phyloP scores from a whole-genome alignment of 2,329 filamentous ascomycete genomes.

The Neophaeococcomyces aloes region DNA sequence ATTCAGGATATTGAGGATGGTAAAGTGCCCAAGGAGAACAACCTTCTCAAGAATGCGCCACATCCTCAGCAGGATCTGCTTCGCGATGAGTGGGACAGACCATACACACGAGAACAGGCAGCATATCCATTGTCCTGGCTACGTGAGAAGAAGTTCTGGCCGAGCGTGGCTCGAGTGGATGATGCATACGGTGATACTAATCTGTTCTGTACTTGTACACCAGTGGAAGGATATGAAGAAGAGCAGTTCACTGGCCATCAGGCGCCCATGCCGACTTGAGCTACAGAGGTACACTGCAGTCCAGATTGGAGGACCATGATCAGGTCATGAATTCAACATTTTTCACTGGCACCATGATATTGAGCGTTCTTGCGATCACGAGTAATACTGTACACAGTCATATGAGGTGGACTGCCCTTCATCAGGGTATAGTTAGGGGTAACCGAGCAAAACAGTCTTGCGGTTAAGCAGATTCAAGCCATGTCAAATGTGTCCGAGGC shows the following conservation, averaged over 20 bases:
- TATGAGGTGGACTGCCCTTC: no score
- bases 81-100: conserved; percentile 65
- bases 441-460: no score
- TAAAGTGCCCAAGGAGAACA: conserved; percentile 60
- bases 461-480: no score
- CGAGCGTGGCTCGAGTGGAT: conserved; percentile 72
- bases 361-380: no score
- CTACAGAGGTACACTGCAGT: not conserved
- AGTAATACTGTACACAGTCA: no score
- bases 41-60: conserved; percentile 80
- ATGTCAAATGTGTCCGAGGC: no score
- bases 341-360: no score
- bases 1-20: conserved; percentile 77
- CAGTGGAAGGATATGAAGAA: conserved; percentile 50
- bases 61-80: conserved; percentile 77
- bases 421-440: no score
- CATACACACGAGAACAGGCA: conserved; percentile 69
- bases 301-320: not conserved
- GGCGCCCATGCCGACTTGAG: conserved; percentile 16
- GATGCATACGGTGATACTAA: conserved; percentile 88
- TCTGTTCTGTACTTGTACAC: conserved; percentile 88
- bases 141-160: conserved; percentile 97
- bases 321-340: conserved; percentile 4
- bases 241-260: conserved; percentile 11
- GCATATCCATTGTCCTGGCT: conserved; percentile 77